Percentiles rank a stretch among this genome's conserved stretches.
Evolutionary conservation across 306 rosid genomes (phyloP).

Genomic region (Cicer bijugum): DNA sequence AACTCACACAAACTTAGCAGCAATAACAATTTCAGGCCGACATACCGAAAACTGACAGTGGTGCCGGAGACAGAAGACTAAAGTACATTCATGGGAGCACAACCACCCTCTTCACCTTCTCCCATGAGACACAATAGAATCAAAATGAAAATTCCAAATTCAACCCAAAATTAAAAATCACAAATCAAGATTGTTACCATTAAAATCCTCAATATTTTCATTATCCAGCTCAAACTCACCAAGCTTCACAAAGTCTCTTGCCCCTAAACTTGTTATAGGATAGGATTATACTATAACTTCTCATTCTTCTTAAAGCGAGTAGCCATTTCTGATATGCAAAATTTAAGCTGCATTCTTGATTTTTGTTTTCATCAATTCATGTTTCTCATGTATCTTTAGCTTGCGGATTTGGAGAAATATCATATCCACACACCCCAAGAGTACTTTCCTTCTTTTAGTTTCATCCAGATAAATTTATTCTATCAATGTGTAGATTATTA

Average conservation of each 20-base stretch:
- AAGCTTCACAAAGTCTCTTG: conserved; percentile 10
- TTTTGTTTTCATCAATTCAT: background rate
- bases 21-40: background rate
- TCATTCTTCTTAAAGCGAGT: background rate
- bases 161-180: background rate
- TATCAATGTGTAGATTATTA: conserved; percentile 5
- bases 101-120: background rate
- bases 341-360: conserved; percentile 15
- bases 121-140: conserved; percentile 1
- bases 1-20: background rate
- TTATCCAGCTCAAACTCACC: background rate
- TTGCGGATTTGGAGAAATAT: conserved; percentile 17
- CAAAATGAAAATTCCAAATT: background rate
- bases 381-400: conserved; percentile 14
- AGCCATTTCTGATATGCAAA: conserved; percentile 4
- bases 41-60: background rate
- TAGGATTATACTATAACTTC: conserved; percentile 29
- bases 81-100: background rate
- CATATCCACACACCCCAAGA: conserved; percentile 15
- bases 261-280: conserved; percentile 14
- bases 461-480: background rate
- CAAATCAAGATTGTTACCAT: background rate
- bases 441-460: conserved; percentile 18
- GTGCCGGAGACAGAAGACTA: background rate
- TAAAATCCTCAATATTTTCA: background rate